phyloP scores from a whole-genome alignment of 1,284 basidiomycete genomes.

The Ganoderma boninense region DNA sequence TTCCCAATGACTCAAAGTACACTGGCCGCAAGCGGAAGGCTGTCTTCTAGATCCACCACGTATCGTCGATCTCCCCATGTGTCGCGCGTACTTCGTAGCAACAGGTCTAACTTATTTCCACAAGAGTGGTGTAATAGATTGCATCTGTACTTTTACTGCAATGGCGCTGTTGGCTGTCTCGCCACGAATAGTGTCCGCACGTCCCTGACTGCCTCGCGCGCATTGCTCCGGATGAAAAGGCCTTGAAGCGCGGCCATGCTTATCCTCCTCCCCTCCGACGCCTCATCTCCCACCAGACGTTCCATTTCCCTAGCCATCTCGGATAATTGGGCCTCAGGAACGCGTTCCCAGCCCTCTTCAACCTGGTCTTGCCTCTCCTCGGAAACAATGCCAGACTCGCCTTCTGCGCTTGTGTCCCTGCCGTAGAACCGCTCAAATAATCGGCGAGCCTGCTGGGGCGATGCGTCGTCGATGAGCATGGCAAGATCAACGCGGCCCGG shows the following conservation, averaged over 20 bases:
- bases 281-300: constrained; percentile 59
- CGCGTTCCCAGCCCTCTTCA: constrained; percentile 35
- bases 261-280: constrained; percentile 63
- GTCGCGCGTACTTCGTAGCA: constrained; percentile 8
- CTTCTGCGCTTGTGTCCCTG: constrained; percentile 40
- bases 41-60: constrained; percentile 57
- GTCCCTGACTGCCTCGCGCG: constrained; percentile 66
- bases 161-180: constrained; percentile 17
- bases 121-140: constrained; percentile 20
- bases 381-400: background rate
- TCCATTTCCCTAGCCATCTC: constrained; percentile 59
- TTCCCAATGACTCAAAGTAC: constrained; percentile 83
- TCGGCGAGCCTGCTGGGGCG: constrained; percentile 79
- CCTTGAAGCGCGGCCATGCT: constrained; percentile 97
- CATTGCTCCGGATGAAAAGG: constrained; percentile 84
- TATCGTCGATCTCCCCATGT: background rate
- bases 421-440: constrained; percentile 91
- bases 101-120: constrained; percentile 21
- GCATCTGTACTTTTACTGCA: constrained; percentile 29
- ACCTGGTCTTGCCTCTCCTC: constrained; percentile 40
- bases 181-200: constrained; percentile 62
- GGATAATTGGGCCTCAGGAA: constrained; percentile 51
- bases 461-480: constrained; percentile 89
- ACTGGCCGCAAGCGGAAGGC: constrained; percentile 80
- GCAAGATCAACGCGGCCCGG: constrained; percentile 94